A percentile compares a stretch with the other conserved stretches of the same genome.
Conservation (phyloP, 495 filamentous ascomycete genomes). For the Penicillium mononematosum region DNA sequence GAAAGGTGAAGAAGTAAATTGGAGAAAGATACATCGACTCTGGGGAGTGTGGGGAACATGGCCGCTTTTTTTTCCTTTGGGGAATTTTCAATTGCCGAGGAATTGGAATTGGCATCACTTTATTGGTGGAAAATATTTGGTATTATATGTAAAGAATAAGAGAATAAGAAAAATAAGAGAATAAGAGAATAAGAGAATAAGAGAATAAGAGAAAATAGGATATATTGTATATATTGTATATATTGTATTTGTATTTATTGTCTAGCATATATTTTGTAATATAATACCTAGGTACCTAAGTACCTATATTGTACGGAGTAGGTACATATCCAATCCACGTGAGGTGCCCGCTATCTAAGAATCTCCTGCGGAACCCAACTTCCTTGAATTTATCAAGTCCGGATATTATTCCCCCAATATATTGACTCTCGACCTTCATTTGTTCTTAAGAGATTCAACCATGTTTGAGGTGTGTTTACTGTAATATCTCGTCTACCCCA, state of each 20-base stretch:
- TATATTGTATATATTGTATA: no score
- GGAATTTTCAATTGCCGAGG: slow-evolving; percentile 37
- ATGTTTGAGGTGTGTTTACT: slow-evolving; percentile 38
- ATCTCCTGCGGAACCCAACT: neutral
- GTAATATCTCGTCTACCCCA: neutral
- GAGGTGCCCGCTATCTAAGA: slow-evolving; percentile 1
- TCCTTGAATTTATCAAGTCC: neutral
- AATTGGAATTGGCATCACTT: slow-evolving; percentile 19
- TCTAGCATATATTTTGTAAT: no score
- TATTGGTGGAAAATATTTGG: slow-evolving; percentile 34
- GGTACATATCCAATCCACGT: slow-evolving; percentile 20
- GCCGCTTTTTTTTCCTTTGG: slow-evolving; percentile 32
- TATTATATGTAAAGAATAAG: neutral
- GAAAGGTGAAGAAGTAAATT: slow-evolving; percentile 10
- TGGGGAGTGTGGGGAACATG: slow-evolving; percentile 30
- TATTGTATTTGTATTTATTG: no score
- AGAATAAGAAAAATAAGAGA: no score
- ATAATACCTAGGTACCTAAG: no score
- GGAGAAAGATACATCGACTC: slow-evolving; percentile 19
- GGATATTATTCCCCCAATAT: neutral
- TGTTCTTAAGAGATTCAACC: neutral
- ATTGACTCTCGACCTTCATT: neutral
- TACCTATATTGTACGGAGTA: no score
- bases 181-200: no score
- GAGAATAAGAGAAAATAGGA: neutral